Base-by-base conservation (phyloP, 768 basidiomycete species). In the Pleurotus salmoneostramineus region DNA sequence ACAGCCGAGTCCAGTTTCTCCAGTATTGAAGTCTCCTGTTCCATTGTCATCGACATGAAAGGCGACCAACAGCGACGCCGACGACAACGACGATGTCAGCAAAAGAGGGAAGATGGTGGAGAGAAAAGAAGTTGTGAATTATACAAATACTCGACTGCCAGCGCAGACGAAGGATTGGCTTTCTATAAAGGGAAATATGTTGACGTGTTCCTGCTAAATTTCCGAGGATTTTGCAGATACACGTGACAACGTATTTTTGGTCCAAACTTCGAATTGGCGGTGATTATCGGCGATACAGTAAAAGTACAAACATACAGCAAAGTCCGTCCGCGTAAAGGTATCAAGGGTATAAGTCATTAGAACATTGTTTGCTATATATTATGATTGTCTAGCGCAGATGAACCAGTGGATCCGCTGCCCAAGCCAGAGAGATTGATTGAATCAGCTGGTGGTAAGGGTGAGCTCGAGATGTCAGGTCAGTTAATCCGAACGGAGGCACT, bases 1-100 rank as follows among this genome's bases (percentile, higher is more conserved):
- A 83, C 82, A 33, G 79, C 77, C 12, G 77, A 69, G 70, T 91
- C 88, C 61, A 91, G 81, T 65, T 83, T 83, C 65, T 79, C 77
- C 61, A 90, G 79, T 56, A 88, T 60, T 2, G 80, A 70, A 11
- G 66, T 48, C 48, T 73, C 73, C 33, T 68, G 69, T 47, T 68
- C 66, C 45, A 50, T 50, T 55, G 40, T 40, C 40, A 55, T 55
- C 14, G 52, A 55, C 52, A 55, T 55, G 17, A 12, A 42, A 54
- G 35, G 40, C 36, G 52, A n/a, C 36, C 11, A 17, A 14, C 15
- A 43, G 52, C 10, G 50, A 52, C 15, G 27, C 15, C 37, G 40
- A 43, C 14, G 52, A 55, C 37, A 21, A 15, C 17, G 37, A 17
- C 17, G 52, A 55, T 27, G 21, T 27, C 21, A 27, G 21, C 21